phyloP scores from a whole-genome alignment of 192 early-diverging fungal genomes.

The Dissophora globulifera region DNA sequence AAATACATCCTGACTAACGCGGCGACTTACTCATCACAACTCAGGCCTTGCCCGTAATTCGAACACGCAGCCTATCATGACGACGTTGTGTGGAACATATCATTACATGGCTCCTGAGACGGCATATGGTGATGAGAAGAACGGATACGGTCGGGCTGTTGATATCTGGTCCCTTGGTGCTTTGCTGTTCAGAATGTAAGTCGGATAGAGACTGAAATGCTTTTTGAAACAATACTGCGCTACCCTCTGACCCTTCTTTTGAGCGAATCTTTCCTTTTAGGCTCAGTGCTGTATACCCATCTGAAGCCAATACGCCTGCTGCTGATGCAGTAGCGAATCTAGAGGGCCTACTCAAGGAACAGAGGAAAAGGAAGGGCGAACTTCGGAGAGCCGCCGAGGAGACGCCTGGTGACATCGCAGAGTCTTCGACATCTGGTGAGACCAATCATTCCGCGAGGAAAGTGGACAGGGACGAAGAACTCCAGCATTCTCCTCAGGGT shows the following conservation, averaged over 20 bases:
- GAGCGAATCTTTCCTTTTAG: neutral
- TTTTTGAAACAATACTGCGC: neutral
- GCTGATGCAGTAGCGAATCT: too few species aligned
- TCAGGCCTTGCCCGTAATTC: slow-evolving; percentile 28
- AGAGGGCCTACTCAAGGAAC: too few species aligned
- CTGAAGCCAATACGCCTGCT: too few species aligned
- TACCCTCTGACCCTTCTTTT: neutral
- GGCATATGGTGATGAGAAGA: slow-evolving; percentile 1
- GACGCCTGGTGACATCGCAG: too few species aligned
- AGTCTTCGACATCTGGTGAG: too few species aligned
- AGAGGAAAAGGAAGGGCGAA: too few species aligned
- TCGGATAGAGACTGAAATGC: neutral
- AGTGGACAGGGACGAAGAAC: too few species aligned
- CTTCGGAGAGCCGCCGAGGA: too few species aligned
- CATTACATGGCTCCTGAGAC: slow-evolving; percentile 40
- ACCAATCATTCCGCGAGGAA: too few species aligned
- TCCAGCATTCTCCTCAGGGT: too few species aligned
- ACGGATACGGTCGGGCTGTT: slow-evolving; percentile 24
- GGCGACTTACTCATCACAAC: neutral
- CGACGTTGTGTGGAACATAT: slow-evolving; percentile 18
- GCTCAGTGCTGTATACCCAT: slow-evolving; percentile 26
- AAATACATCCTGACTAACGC: too few species aligned
- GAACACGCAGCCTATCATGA: neutral
- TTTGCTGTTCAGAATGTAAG: slow-evolving; percentile 43
- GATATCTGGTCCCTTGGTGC: slow-evolving; percentile 44